A percentile compares a stretch with the other conserved stretches of the same genome.
Conservation (phyloP, 2,329 filamentous ascomycete genomes). For the Fusarium zealandicum region DNA sequence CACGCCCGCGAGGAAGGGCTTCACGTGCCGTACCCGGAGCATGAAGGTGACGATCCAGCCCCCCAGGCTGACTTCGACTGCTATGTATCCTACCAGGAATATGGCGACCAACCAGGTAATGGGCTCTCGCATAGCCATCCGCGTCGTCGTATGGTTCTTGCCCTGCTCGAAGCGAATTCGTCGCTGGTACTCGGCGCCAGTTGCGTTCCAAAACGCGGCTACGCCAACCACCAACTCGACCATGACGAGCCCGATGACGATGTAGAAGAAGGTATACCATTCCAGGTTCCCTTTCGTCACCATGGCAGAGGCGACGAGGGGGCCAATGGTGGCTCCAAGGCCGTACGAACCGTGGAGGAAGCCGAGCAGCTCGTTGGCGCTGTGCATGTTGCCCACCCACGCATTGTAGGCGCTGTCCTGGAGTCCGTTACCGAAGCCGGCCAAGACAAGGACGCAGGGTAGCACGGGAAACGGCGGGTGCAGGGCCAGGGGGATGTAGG, state of each 20-base stretch:
- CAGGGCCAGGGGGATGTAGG: constrained; percentile 69
- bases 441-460: constrained; percentile 68
- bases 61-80: constrained; percentile 76
- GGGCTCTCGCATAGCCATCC: constrained; percentile 54
- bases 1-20: constrained; percentile 75
- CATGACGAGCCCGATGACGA: constrained; percentile 68
- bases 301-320: constrained; percentile 76
- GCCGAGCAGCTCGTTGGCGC: constrained; percentile 76
- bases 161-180: constrained; percentile 38
- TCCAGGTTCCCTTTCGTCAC: constrained; percentile 66
- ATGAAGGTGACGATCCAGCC: constrained; percentile 88
- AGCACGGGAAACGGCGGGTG: constrained; percentile 75
- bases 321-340: constrained; percentile 72
- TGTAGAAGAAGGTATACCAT: constrained; percentile 81
- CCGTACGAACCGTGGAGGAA: constrained; percentile 77
- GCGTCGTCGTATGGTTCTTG: constrained; percentile 55
- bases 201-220: constrained; percentile 69
- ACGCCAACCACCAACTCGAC: constrained; percentile 62
- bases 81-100: constrained; percentile 82
- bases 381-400: constrained; percentile 73
- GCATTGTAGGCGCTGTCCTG: constrained; percentile 67
- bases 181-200: constrained; percentile 60
- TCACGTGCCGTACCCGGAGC: constrained; percentile 75
- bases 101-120: constrained; percentile 76
- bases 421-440: constrained; percentile 76